A percentile compares a stretch with the other conserved stretches of the same genome.
phyloP scores from a whole-genome alignment of 2,329 filamentous ascomycete species.

The Aspergillus awamori region DNA sequence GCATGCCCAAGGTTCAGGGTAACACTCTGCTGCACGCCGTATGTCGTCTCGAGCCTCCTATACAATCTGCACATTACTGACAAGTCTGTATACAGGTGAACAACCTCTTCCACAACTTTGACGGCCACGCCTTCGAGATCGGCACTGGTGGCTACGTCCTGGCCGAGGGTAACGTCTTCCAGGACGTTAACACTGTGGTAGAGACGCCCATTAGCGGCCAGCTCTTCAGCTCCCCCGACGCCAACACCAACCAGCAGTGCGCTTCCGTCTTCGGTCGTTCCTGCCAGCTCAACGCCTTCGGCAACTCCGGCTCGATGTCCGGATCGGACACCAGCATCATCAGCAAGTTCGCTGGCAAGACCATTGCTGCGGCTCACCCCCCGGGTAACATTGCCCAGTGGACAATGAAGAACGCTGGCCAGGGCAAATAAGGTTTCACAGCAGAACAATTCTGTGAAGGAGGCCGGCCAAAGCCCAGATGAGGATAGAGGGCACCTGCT shows the following conservation, averaged over 20 bases:
- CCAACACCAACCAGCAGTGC: conserved; percentile 48
- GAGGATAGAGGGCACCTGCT: no score
- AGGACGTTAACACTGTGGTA: conserved; percentile 54
- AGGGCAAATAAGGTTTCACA: conserved; percentile 38
- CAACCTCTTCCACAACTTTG: conserved; percentile 63
- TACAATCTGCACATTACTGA: not conserved
- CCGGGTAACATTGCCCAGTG: conserved; percentile 40
- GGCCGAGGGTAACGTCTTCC: conserved; percentile 62
- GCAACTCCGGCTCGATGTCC: conserved; percentile 36
- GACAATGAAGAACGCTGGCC: conserved; percentile 49
- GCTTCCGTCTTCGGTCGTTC: conserved; percentile 50
- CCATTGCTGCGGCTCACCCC: conserved; percentile 51
- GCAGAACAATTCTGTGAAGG: no score
- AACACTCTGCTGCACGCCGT: conserved; percentile 61
- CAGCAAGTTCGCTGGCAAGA: conserved; percentile 56
- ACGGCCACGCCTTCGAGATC: conserved; percentile 61
- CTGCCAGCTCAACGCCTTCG: conserved; percentile 58
- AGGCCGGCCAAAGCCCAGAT: no score
- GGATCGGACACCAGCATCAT: conserved; percentile 54
- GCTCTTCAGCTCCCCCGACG: conserved; percentile 43
- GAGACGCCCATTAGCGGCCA: conserved; percentile 42
- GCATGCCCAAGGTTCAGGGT: conserved; percentile 59
- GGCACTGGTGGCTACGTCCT: conserved; percentile 51
- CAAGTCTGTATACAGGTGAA: conserved; percentile 39
- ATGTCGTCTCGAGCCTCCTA: not conserved